Evolutionary conservation across 495 filamentous ascomycete species (phyloP), one percentile per base, ranked within the genome.

Genomic region (Tuber microsphaerosporum): DNA sequence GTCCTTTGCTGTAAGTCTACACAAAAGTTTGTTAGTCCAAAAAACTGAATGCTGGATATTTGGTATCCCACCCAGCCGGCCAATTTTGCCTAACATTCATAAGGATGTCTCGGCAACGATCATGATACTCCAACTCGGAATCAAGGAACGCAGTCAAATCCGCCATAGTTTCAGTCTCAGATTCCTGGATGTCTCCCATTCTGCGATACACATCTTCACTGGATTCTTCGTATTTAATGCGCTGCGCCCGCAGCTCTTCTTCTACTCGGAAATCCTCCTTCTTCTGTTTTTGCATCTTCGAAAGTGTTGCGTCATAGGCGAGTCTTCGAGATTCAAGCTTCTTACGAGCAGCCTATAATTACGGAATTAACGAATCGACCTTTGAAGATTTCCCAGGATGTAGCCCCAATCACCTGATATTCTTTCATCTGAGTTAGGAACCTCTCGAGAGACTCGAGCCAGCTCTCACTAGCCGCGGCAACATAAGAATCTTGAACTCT

Each of bases 401-500:
- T 19, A 19, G 43, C 17, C 5, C 20, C 22, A 80, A 84, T 72
- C 86, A 92, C 93, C 89, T 97, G 94, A 77, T 97, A 97, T 81
- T 99, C 96, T 83, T 97, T 98, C 93, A 98, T 93, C 88, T 97
- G 94, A 43, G 92, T 91, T 74, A 97, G 84, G 17, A 92, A 95
- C 77, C 94, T 87, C 82, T 98, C 95, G 71, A 97, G 84, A 17
- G 92, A 93, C 84, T 98, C 94, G 75, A 97, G 88, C 95, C 95
- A 97, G 83, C 89, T 92, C 71, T 90, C 88, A 44, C 91, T 97
- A 75, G 94, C 93, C 81, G 94, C 89, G 41, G 88, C 86, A 75
- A 93, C 89, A 77, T 95, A 97, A 8, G 86, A 88, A 83, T 98
- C 96, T 80, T 99, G 96, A 56, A 94, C 87, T 45, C 93, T 89